These are phyloP conservation scores for Taphrina flavorubra DNA, from an alignment of 1,139 yeast species.

Conservation along the genomic window DNA sequence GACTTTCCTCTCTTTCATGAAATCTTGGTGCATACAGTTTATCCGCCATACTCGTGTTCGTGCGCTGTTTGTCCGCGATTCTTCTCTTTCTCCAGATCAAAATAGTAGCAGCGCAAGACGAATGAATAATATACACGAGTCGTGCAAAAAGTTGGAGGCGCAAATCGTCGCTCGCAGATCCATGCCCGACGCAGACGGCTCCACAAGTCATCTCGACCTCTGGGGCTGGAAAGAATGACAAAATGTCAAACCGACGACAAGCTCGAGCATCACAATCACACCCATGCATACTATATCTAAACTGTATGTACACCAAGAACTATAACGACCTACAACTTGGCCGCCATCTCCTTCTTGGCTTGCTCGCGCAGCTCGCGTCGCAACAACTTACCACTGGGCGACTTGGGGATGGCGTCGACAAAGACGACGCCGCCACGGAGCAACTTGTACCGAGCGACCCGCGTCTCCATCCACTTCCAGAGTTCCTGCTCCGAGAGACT, in stretches of 20 bases:
- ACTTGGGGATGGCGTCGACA: constrained; percentile 52
- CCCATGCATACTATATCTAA: too few species aligned
- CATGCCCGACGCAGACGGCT: background rate
- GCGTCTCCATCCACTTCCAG: constrained; percentile 48
- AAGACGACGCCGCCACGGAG: constrained; percentile 55
- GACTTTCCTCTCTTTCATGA: background rate
- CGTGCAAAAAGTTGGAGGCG: background rate
- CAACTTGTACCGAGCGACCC: constrained; percentile 52
- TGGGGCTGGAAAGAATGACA: too few species aligned
- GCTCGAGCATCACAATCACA: too few species aligned
- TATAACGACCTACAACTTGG: constrained; percentile 2
- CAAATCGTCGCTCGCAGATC: background rate
- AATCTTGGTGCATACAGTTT: constrained; percentile 1
- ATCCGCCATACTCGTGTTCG: background rate
- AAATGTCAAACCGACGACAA: too few species aligned
- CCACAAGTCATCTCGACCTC: background rate
- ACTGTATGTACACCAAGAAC: background rate
- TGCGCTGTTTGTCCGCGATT: too few species aligned
- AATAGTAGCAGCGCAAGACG: too few species aligned
- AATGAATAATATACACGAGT: too few species aligned
- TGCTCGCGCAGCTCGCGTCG: constrained; percentile 50
- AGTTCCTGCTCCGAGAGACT: constrained; percentile 42
- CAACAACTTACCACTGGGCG: constrained; percentile 54
- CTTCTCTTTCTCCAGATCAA: too few species aligned
- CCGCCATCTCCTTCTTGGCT: constrained; percentile 32